Base-by-base conservation (phyloP, 1,139 yeast genomes). In the Candida mesenterica region DNA sequence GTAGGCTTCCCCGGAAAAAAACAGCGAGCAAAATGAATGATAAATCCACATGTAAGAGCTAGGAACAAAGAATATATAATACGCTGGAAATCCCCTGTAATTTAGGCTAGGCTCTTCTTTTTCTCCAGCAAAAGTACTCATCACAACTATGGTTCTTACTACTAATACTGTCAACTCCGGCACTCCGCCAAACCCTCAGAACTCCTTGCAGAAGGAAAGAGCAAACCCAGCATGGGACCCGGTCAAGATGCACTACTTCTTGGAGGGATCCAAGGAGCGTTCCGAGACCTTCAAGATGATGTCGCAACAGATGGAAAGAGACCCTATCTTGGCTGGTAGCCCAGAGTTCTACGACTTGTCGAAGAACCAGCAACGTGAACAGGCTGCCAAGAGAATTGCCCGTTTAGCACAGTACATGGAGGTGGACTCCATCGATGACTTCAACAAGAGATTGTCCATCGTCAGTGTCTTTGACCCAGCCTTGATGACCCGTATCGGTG, bases 231-330 rank as follows among this genome's bases (percentile, higher is more conserved):
- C 50, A 28, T 59, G 57, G 46, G 60, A 62, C 51, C 61, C 63
- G 17, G 52, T 45, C 36, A 50, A 57, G 39, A 61, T 69, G 68
- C 65, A 68, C 47, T 48, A 59, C 44, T 68, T 68, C 44, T 55
- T 69, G 44, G 75, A 69, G 48, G 75, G 74, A 31, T 50, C 61
- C 30, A 42, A 45, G 33, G 64, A 61, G 36, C 54, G 62, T 38
- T 57, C 71, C 6, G 59, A 58, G 32, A 42, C 50, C 35, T 45
- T 58, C 42, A 57, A 62, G 38, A 32, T 41, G 17, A 50, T 68
- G 42, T 48, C 54, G 28, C 62, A 59, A 40, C 68, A 65, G 45
- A 60, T 69, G 62, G 75, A 69, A 51, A 59, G 71, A 43, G 75
- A 69, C 48, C 72, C 74, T 6, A 49, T 69, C 31, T 53, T 69